Percentiles rank a stretch among this genome's conserved stretches.
These are phyloP conservation scores for Heterobasidion occidentale DNA, from an alignment of 1,284 basidiomycete species.

Conservation along the genomic window DNA sequence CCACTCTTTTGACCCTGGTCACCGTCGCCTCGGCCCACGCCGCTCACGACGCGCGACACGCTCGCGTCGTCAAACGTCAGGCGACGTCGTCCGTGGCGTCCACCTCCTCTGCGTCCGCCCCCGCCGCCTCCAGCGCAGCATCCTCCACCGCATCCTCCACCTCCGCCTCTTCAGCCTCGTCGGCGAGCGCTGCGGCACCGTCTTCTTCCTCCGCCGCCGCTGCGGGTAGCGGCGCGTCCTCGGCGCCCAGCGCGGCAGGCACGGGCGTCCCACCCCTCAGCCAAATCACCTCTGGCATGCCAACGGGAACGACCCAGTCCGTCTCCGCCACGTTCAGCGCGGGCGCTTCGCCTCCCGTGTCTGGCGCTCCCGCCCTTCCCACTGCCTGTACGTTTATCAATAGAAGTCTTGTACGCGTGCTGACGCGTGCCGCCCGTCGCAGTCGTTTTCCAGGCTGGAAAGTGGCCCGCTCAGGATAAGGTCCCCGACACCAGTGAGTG, in stretches of 20 bases:
- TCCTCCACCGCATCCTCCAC: constrained; percentile 13
- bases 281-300: constrained; percentile 63
- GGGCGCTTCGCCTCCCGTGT: constrained; percentile 52
- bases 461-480: constrained; percentile 68
- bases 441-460: constrained; percentile 41
- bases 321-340: constrained; percentile 45
- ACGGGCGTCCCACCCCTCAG: constrained; percentile 42
- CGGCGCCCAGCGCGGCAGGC: constrained; percentile 5
- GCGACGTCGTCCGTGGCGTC: not conserved
- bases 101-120: constrained; percentile 1
- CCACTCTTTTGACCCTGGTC: constrained; percentile 35
- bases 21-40: constrained; percentile 13
- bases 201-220: constrained; percentile 12
- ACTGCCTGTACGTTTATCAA: constrained; percentile 40
- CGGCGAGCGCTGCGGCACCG: constrained; percentile 4
- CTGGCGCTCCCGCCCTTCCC: constrained; percentile 60
- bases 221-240: constrained; percentile 18
- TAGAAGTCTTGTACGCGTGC: not conserved
- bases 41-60: not conserved
- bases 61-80: not conserved
- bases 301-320: constrained; percentile 42
- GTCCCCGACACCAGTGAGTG: constrained; percentile 54
- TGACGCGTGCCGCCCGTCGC: not conserved
- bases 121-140: constrained; percentile 14
- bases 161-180: constrained; percentile 1